Conservation (phyloP, 495 filamentous ascomycete species). For the Penicillium crystallinum region DNA sequence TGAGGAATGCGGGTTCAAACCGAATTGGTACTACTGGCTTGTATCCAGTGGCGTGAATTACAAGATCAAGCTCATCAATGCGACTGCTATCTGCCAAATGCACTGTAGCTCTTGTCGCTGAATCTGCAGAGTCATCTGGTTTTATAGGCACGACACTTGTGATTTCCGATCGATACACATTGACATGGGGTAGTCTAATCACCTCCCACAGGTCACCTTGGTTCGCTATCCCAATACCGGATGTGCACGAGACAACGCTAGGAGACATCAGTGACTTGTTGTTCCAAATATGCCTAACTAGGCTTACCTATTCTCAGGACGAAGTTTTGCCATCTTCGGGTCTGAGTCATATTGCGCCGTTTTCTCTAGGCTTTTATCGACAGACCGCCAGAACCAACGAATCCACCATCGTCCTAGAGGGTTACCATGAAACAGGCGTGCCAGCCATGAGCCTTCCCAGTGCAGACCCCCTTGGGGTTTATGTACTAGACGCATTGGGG, state of each 20-base stretch:
- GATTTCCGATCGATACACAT: conserved; percentile 23
- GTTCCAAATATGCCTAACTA: not conserved
- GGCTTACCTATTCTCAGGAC: conserved; percentile 21
- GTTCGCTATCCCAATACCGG: conserved; percentile 27
- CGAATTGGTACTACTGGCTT: conserved; percentile 58
- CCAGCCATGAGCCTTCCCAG: conserved; percentile 54
- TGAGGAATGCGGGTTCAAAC: conserved; percentile 29
- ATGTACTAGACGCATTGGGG: conserved; percentile 25
- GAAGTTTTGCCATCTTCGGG: conserved; percentile 23
- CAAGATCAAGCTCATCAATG: conserved; percentile 40
- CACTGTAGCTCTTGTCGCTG: not conserved
- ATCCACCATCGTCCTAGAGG: conserved; percentile 21
- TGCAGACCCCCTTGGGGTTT: conserved; percentile 16
- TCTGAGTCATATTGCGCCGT: conserved; percentile 19
- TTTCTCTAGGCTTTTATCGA: conserved; percentile 12
- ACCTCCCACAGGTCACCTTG: conserved; percentile 31
- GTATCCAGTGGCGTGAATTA: conserved; percentile 45
- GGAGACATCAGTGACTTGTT: not conserved
- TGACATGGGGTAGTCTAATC: conserved; percentile 22
- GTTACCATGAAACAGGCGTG: conserved; percentile 31
- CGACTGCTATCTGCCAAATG: conserved; percentile 8
- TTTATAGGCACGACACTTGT: not conserved
- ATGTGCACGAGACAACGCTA: conserved; percentile 24
- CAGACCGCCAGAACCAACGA: conserved; percentile 20
- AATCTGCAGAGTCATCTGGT: not conserved